A percentile compares a stretch with the other conserved stretches of the same genome.
Conservation (phyloP, 768 basidiomycete genomes). For the Tephrocybe sp. region DNA sequence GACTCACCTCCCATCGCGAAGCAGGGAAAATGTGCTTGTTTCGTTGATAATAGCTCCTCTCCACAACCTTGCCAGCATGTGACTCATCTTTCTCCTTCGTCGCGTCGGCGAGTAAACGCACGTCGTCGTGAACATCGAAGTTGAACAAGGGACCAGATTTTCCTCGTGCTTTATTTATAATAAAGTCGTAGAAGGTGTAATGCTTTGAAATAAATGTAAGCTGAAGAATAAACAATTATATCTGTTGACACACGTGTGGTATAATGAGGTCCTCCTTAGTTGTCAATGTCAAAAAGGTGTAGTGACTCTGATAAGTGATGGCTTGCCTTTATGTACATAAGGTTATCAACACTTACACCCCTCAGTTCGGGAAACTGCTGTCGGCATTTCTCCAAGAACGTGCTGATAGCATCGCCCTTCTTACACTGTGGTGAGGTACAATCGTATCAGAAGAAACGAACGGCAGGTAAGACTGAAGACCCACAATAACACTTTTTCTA, state of each 20-base stretch:
- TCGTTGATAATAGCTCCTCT: slow-evolving; percentile 91
- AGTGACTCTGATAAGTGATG: neutral
- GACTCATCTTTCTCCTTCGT: slow-evolving; percentile 98
- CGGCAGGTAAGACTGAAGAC: slow-evolving; percentile 27
- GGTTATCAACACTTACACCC: slow-evolving; percentile 87
- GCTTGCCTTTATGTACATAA: slow-evolving; percentile 96
- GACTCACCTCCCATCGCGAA: slow-evolving; percentile 90
- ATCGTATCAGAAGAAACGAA: too few species aligned
- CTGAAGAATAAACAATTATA: neutral
- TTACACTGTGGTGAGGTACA: slow-evolving; percentile 64
- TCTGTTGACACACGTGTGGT: slow-evolving; percentile 67
- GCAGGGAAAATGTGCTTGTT: slow-evolving; percentile 99
- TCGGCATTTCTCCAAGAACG: slow-evolving; percentile 90
- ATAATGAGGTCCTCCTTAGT: slow-evolving; percentile 93
- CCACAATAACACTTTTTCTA: slow-evolving; percentile 83
- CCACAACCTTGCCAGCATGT: slow-evolving; percentile 98
- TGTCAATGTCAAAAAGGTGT: neutral
- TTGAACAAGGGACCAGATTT: slow-evolving; percentile 98
- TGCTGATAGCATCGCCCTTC: slow-evolving; percentile 88
- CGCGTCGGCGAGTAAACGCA: slow-evolving; percentile 90
- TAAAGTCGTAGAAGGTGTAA: slow-evolving; percentile 97
- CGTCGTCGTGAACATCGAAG: slow-evolving; percentile 99
- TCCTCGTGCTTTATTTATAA: slow-evolving; percentile 96
- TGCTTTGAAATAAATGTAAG: slow-evolving; percentile 51
- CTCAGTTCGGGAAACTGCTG: slow-evolving; percentile 91